These are phyloP conservation scores for Mucor piriformis DNA, from an alignment of 371 early-diverging fungal species.

Conservation along the genomic window DNA sequence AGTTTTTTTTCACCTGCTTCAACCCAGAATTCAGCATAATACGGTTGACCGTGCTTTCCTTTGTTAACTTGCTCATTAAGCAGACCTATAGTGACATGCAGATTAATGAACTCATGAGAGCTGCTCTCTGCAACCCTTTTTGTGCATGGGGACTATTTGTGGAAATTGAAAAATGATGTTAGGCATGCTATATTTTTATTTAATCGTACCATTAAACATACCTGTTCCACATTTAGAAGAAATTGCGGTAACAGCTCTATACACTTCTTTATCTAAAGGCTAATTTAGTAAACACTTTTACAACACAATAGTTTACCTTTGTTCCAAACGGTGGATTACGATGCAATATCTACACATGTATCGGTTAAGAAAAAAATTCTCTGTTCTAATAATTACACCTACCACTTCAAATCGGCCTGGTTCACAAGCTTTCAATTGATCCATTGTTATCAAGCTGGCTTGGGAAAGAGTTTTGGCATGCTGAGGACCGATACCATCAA, in stretches of 20 bases:
- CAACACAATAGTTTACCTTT: conserved; percentile 30
- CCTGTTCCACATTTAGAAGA: conserved; percentile 13
- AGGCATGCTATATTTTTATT: neutral
- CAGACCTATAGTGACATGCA: conserved; percentile 18
- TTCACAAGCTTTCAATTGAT: conserved; percentile 38
- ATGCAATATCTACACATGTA: conserved; percentile 31
- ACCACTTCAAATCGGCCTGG: conserved; percentile 50
- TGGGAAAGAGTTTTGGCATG: conserved; percentile 31
- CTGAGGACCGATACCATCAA: conserved; percentile 47
- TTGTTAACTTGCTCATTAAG: conserved; percentile 14
- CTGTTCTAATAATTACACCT: neutral
- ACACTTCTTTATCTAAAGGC: conserved; percentile 8
- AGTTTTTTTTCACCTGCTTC: conserved; percentile 29
- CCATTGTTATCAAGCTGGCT: conserved; percentile 39
- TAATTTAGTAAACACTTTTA: neutral
- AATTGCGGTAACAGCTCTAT: conserved; percentile 12
- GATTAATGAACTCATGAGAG: neutral
- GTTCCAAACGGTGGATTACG: conserved; percentile 58
- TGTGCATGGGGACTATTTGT: neutral
- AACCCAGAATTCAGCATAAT: conserved; percentile 38
- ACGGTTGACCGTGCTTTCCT: conserved; percentile 28
- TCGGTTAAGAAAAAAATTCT: neutral
- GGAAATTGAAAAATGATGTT: neutral
- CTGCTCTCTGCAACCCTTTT: neutral
- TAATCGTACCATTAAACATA: neutral